Conservation (phyloP, 2,329 filamentous ascomycete genomes). For the Didymella pinodella region DNA sequence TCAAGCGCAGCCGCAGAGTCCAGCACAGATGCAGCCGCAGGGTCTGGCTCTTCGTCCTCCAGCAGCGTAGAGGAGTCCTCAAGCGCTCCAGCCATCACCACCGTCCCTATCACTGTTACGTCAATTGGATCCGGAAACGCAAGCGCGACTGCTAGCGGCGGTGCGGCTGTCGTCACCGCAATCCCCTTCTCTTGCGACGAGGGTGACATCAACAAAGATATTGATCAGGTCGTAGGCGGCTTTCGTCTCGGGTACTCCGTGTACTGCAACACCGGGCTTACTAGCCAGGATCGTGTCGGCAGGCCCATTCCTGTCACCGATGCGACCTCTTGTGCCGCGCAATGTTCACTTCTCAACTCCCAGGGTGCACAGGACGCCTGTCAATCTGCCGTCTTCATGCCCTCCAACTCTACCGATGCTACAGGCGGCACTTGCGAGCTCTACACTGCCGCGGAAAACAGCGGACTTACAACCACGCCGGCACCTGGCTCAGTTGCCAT, state of each 20-base stretch:
- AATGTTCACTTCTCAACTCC: slow-evolving; percentile 42
- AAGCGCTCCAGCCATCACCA: slow-evolving; percentile 3
- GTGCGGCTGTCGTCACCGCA: slow-evolving; percentile 29
- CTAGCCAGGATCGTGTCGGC: slow-evolving; percentile 29
- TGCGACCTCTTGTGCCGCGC: slow-evolving; percentile 37
- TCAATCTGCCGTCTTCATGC: slow-evolving; percentile 33
- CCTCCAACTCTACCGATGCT: slow-evolving; percentile 28
- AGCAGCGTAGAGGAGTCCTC: slow-evolving; percentile 5
- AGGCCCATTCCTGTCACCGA: slow-evolving; percentile 21
- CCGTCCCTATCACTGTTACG: slow-evolving; percentile 6
- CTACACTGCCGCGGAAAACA: slow-evolving; percentile 24
- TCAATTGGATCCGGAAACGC: background rate
- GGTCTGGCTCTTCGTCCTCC: background rate
- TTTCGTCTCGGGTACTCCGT: slow-evolving; percentile 38
- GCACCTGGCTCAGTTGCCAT: slow-evolving; percentile 32
- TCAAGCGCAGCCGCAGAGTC: background rate
- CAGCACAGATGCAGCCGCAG: slow-evolving; percentile 2
- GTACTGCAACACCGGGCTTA: slow-evolving; percentile 38
- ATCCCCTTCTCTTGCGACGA: slow-evolving; percentile 40
- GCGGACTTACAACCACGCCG: slow-evolving; percentile 14
- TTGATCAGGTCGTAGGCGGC: slow-evolving; percentile 38
- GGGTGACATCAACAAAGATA: slow-evolving; percentile 22
- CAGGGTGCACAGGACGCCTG: slow-evolving; percentile 33
- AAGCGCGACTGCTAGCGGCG: slow-evolving; percentile 2
- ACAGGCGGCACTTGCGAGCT: slow-evolving; percentile 31